Percentiles rank a stretch among this genome's conserved stretches.
These are phyloP conservation scores for Oryza punctata DNA, from an alignment of 176 grass and related monocot species.

Conservation along the genomic window DNA sequence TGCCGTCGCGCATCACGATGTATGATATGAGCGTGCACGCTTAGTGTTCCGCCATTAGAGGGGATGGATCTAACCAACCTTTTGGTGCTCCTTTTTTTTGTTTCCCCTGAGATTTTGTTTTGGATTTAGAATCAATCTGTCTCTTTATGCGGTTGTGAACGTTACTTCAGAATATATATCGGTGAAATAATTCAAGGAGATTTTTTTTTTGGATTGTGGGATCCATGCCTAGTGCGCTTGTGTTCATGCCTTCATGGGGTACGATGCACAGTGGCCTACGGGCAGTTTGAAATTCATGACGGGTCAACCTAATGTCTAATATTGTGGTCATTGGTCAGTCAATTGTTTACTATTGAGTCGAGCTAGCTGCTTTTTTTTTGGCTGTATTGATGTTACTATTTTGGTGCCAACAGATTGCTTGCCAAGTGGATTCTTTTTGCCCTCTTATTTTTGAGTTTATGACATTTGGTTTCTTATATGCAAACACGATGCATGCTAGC, in stretches of 20 bases:
- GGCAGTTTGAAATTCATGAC: neutral
- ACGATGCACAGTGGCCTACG: neutral
- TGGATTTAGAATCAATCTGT: slow-evolving; percentile 1
- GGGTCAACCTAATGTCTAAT: slow-evolving; percentile 22
- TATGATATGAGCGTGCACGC: slow-evolving; percentile 16
- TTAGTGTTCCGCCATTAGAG: slow-evolving; percentile 2
- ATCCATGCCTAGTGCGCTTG: slow-evolving; percentile 46
- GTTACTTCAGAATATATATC: neutral
- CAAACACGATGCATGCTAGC: neutral
- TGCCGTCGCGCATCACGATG: neutral
- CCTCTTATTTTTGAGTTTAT: neutral
- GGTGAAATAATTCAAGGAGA: neutral
- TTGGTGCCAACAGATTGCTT: slow-evolving; percentile 10
- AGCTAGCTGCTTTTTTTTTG: neutral
- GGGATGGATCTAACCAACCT: slow-evolving; percentile 45
- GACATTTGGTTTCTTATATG: neutral
- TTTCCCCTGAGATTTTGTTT: neutral
- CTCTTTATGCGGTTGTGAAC: neutral
- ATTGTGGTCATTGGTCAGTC: slow-evolving; percentile 5
- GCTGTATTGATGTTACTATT: neutral
- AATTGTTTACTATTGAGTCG: slow-evolving; percentile 19
- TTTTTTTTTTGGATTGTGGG: slow-evolving; percentile 8
- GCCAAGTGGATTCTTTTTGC: neutral
- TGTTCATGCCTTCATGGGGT: neutral
- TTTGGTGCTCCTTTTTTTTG: neutral